These are phyloP conservation scores for Conticribra weissflogii DNA, from an alignment of 108 stramenopile species.

Conservation along the genomic window DNA sequence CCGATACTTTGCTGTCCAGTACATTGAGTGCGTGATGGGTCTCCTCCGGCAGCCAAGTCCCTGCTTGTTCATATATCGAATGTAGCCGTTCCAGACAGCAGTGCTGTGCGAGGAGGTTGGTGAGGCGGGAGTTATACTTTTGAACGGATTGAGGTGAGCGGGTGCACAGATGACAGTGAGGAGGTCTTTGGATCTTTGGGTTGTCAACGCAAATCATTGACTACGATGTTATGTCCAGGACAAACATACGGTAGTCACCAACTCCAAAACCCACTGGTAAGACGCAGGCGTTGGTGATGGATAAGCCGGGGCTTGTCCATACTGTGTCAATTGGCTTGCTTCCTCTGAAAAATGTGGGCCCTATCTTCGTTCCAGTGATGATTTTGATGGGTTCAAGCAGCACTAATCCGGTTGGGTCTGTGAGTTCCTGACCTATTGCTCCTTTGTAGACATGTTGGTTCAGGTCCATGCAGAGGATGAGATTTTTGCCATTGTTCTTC, in stretches of 20 bases:
- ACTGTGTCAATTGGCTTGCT: constrained; percentile 6
- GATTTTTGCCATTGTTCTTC: no score
- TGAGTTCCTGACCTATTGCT: constrained; percentile 1
- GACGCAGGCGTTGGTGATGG: neutral
- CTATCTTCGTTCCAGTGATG: constrained; percentile 9
- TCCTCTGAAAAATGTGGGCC: constrained; percentile 14
- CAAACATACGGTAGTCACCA: no score
- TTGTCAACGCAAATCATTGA: no score
- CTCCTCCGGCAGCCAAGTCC: neutral
- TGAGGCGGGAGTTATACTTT: neutral
- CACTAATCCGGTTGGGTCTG: neutral
- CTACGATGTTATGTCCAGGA: no score
- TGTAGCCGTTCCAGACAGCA: no score
- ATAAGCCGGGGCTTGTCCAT: neutral
- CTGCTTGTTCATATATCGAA: neutral
- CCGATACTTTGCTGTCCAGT: neutral
- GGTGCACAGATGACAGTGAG: no score
- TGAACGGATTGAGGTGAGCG: neutral
- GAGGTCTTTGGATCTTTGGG: neutral
- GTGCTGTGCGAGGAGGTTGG: no score
- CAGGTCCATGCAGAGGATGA: constrained; percentile 10
- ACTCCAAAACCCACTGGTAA: constrained; percentile 23
- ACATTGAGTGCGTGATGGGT: neutral
- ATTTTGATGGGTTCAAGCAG: constrained; percentile 7
- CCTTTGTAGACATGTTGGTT: constrained; percentile 11